These are phyloP conservation scores for Pichia deserticola DNA, from an alignment of 805 yeast species.

Conservation along the genomic window DNA sequence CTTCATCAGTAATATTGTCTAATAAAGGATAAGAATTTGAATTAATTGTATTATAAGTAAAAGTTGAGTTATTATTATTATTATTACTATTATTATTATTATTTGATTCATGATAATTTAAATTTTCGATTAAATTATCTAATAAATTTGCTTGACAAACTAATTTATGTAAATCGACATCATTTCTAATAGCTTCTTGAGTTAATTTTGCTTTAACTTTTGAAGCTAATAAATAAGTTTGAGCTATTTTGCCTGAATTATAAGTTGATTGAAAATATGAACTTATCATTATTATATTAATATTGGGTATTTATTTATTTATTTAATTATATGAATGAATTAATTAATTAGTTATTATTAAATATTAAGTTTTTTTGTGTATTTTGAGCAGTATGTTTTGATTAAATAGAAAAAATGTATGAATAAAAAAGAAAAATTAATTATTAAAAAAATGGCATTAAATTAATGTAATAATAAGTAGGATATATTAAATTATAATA, in stretches of 20 bases:
- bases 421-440: not conserved
- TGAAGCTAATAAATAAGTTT: constrained; percentile 55
- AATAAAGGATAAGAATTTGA: constrained; percentile 4
- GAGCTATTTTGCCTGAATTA: constrained; percentile 4
- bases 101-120: constrained; percentile 25
- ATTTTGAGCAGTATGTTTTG: too few species aligned
- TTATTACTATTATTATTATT: constrained; percentile 13
- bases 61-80: constrained; percentile 13
- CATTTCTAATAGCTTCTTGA: constrained; percentile 50
- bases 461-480: too few species aligned
- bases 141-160: constrained; percentile 68
- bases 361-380: too few species aligned
- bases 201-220: constrained; percentile 59
- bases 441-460: too few species aligned
- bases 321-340: not conserved
- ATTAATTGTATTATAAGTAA: constrained; percentile 15
- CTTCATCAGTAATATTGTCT: not conserved
- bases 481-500: too few species aligned
- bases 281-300: not conserved
- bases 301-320: not conserved
- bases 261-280: constrained; percentile 1
- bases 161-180: constrained; percentile 48
- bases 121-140: constrained; percentile 53
- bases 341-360: not conserved
- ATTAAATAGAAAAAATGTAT: not conserved